Percentiles rank a stretch among this genome's conserved stretches.
Conservation (phyloP, 345 rosid species). For the Combretum micranthum region DNA sequence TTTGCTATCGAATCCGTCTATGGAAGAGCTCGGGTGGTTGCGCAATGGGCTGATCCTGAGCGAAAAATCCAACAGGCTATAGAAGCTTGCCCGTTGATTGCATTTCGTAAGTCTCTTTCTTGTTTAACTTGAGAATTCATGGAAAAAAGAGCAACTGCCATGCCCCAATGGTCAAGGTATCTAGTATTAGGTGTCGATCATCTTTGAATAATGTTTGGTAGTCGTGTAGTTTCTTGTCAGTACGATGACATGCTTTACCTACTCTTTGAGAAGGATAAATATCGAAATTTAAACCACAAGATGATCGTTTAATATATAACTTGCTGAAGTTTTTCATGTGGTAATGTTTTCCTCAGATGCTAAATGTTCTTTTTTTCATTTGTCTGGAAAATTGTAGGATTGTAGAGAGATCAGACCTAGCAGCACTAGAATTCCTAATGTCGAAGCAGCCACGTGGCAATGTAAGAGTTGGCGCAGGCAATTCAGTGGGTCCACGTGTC, state of each 20-base stretch:
- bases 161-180: no score
- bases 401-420: conserved; percentile 79
- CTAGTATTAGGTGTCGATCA: no score
- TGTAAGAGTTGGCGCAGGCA: conserved; percentile 67
- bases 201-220: no score
- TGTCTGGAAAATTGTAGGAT: conserved; percentile 22
- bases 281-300: no score
- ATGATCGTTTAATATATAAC: no score
- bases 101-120: conserved; percentile 49
- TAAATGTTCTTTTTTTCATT: not conserved
- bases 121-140: no score
- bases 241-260: no score
- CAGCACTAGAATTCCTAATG: conserved; percentile 85
- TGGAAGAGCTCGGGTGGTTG: conserved; percentile 89
- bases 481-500: conserved; percentile 52
- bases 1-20: conserved; percentile 70
- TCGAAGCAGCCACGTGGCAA: conserved; percentile 83
- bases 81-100: conserved; percentile 81
- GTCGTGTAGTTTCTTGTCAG: no score
- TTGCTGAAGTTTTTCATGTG: no score
- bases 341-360: no score
- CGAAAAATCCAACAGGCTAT: conserved; percentile 66
- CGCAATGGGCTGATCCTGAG: conserved; percentile 94
- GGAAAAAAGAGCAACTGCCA: no score
- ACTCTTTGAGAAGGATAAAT: no score